Percentiles rank a stretch among this genome's conserved stretches.
Evolutionary conservation across 176 grass and related monocot genomes (phyloP).

Genomic region (Elymus sibiricus): DNA sequence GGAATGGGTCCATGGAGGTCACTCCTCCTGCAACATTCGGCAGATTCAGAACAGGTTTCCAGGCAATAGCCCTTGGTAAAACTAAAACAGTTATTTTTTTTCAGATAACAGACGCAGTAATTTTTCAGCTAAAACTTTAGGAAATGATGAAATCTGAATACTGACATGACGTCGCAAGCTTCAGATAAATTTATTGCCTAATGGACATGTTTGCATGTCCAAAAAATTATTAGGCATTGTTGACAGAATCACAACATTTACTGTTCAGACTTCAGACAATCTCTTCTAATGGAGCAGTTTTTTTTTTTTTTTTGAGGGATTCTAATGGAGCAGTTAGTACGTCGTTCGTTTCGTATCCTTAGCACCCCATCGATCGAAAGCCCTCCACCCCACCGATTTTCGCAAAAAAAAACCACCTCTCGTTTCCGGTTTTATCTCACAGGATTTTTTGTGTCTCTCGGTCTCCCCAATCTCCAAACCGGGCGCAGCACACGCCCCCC

Average conservation of each 20-base stretch:
- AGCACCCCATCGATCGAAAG: no score
- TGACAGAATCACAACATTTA: not conserved
- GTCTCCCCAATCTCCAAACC: no score
- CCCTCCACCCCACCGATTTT: no score
- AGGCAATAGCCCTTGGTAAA: not conserved
- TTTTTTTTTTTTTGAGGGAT: no score
- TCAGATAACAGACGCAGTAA: not conserved
- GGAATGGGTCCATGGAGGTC: slow-evolving; percentile 91
- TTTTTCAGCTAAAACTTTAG: not conserved
- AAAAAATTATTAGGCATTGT: not conserved
- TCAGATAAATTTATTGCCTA: not conserved
- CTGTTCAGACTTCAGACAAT: not conserved
- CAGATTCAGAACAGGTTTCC: not conserved
- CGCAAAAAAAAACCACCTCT: no score
- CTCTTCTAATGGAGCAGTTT: no score
- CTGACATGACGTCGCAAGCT: not conserved
- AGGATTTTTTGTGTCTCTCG: no score
- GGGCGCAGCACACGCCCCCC: no score
- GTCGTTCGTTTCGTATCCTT: no score
- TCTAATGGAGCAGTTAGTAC: no score
- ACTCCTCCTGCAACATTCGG: slow-evolving; percentile 59
- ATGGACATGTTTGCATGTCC: not conserved
- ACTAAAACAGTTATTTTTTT: not conserved
- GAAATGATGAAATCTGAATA: not conserved
- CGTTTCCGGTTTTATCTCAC: no score